Conservation (phyloP, 1,139 yeast genomes). For the Kodamaea suecica region DNA sequence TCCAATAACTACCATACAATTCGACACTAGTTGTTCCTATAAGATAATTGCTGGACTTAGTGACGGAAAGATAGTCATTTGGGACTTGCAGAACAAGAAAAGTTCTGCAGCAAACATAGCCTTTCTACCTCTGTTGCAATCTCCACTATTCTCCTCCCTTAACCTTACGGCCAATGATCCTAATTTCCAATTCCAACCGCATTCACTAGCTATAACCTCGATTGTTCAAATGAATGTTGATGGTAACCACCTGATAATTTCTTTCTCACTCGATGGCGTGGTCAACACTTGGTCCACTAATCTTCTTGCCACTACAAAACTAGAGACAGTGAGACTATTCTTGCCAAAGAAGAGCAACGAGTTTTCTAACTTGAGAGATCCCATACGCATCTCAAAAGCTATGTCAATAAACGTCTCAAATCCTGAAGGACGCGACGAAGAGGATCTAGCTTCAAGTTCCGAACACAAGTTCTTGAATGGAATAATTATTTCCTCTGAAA, state of each 20-base stretch:
- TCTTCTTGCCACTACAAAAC: slow-evolving; percentile 32
- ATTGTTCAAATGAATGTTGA: slow-evolving; percentile 21
- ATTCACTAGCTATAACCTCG: slow-evolving; percentile 14
- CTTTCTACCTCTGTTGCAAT: slow-evolving; percentile 28
- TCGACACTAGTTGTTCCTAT: slow-evolving; percentile 29
- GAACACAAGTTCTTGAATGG: slow-evolving; percentile 26
- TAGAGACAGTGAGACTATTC: slow-evolving; percentile 17
- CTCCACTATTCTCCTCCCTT: slow-evolving; percentile 21
- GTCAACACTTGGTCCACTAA: slow-evolving; percentile 43
- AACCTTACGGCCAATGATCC: slow-evolving; percentile 5
- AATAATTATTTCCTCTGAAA: slow-evolving; percentile 45
- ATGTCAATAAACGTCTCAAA: slow-evolving; percentile 1
- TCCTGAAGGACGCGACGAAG: not conserved
- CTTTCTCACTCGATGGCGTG: slow-evolving; percentile 35
- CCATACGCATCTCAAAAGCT: slow-evolving; percentile 9
- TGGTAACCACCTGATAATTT: slow-evolving; percentile 26
- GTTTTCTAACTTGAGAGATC: slow-evolving; percentile 11
- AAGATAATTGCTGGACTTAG: slow-evolving; percentile 37
- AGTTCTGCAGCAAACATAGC: slow-evolving; percentile 16
- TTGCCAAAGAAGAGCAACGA: slow-evolving; percentile 12
- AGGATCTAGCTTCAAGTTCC: slow-evolving; percentile 5
- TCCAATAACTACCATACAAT: slow-evolving; percentile 44
- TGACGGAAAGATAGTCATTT: slow-evolving; percentile 38
- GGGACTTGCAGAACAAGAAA: slow-evolving; percentile 29
- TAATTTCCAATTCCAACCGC: slow-evolving; percentile 8